phyloP scores from a whole-genome alignment of 768 basidiomycete genomes.

The Crepidotus variabilis region DNA sequence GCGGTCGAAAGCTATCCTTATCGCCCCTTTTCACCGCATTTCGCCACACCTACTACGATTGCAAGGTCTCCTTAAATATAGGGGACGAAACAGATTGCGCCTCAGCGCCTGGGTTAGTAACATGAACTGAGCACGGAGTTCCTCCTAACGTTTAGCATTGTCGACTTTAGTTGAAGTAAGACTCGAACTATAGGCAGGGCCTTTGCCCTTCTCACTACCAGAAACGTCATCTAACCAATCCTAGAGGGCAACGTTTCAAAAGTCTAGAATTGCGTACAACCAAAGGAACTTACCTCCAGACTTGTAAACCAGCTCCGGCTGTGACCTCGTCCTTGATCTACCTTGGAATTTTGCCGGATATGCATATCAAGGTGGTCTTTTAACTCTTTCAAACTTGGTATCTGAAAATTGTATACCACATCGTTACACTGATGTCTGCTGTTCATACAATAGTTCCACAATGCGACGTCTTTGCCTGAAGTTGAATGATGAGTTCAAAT shows the following conservation, averaged over 20 bases:
- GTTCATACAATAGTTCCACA: slow-evolving; percentile 66
- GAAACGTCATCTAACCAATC: slow-evolving; percentile 82
- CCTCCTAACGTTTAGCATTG: slow-evolving; percentile 69
- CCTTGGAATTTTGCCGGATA: slow-evolving; percentile 88
- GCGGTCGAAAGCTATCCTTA: slow-evolving; percentile 48
- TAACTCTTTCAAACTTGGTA: slow-evolving; percentile 60
- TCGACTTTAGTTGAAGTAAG: slow-evolving; percentile 53
- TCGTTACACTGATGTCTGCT: slow-evolving; percentile 82
- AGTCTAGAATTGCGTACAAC: neutral
- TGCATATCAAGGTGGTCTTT: slow-evolving; percentile 95
- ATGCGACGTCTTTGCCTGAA: slow-evolving; percentile 57
- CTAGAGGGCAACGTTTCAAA: slow-evolving; percentile 35
- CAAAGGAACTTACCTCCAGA: slow-evolving; percentile 58
- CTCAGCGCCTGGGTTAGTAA: slow-evolving; percentile 88
- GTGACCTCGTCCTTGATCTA: slow-evolving; percentile 80
- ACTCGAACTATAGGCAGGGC: slow-evolving; percentile 50
- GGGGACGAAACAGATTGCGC: slow-evolving; percentile 84
- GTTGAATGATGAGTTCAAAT: slow-evolving; percentile 8
- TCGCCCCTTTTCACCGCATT: slow-evolving; percentile 86
- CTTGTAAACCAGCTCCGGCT: slow-evolving; percentile 88
- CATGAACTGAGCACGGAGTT: slow-evolving; percentile 70
- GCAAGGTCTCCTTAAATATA: slow-evolving; percentile 92
- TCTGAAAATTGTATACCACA: slow-evolving; percentile 88
- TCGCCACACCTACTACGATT: slow-evolving; percentile 96
- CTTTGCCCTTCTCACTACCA: slow-evolving; percentile 65